These are phyloP conservation scores for Mrakiaceae sp. DNA, from an alignment of 1,284 basidiomycete species.

Conservation along the genomic window DNA sequence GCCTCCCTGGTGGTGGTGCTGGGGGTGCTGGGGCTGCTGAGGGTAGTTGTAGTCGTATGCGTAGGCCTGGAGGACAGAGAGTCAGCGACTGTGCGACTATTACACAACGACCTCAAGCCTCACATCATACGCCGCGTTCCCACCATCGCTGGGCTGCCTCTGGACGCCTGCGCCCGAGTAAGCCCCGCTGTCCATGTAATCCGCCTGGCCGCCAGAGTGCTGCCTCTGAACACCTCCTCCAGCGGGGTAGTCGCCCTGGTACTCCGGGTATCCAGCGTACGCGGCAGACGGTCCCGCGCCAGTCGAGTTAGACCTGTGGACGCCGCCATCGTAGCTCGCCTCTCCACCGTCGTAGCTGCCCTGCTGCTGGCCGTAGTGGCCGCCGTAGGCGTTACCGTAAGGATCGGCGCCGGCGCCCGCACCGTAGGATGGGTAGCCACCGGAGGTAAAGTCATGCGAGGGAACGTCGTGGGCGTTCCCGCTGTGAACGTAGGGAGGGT, in stretches of 20 bases:
- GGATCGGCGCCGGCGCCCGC: not conserved
- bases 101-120: not conserved
- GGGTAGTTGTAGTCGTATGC: constrained; percentile 2
- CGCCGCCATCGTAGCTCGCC: not conserved
- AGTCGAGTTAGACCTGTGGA: not conserved
- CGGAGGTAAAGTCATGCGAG: too few relatives aligned
- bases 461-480: too few relatives aligned
- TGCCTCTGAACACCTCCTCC: too few relatives aligned
- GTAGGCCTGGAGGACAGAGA: not conserved
- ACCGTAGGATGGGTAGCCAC: not conserved
- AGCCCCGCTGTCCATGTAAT: not conserved
- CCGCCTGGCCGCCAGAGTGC: not conserved
- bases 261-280: not conserved
- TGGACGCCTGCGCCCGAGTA: constrained; percentile 3
- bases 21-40: not conserved
- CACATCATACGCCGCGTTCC: not conserved
- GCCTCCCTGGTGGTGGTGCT: not conserved
- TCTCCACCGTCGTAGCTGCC: not conserved
- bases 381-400: not conserved
- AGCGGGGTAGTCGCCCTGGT: constrained; percentile 1
- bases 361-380: not conserved
- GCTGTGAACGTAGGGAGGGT: constrained; percentile 3
- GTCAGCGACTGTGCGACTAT: not conserved
- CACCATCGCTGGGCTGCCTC: not conserved
- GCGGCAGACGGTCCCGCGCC: not conserved